Conservation (phyloP, 2,329 filamentous ascomycete genomes). For the Aspergillus thermomutatus region DNA sequence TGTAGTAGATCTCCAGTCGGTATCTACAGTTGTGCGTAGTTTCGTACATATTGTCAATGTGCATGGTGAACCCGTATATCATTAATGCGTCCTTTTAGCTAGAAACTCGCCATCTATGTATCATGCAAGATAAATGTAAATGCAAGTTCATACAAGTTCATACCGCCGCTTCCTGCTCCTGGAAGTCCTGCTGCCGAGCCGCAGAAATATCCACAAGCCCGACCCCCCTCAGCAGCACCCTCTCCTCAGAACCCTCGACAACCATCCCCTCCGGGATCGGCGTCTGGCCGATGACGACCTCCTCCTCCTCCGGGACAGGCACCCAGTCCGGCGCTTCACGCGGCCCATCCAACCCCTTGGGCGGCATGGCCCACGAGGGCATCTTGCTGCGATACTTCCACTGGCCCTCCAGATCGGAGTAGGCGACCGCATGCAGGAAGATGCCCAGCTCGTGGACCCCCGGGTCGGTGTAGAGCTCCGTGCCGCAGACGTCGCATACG, state of each 20-base stretch:
- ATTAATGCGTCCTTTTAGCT: no score
- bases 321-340: conserved; percentile 57
- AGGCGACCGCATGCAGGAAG: conserved; percentile 88
- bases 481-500: conserved; percentile 75
- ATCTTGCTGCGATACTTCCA: conserved; percentile 87
- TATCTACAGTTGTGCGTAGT: no score
- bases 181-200: conserved; percentile 3
- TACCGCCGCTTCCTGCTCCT: neutral
- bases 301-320: conserved; percentile 35
- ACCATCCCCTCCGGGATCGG: conserved; percentile 26
- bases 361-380: conserved; percentile 83
- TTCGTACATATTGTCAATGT: no score
- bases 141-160: no score
- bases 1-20: no score
- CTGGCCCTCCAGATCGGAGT: conserved; percentile 74
- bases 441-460: conserved; percentile 86
- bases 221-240: conserved; percentile 33
- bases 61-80: no score
- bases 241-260: conserved; percentile 16
- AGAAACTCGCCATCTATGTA: no score
- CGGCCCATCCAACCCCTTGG: conserved; percentile 67
- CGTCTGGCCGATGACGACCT: conserved; percentile 38
- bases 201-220: conserved; percentile 32
- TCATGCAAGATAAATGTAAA: no score
- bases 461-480: conserved; percentile 89